Base-by-base conservation (phyloP, 805 yeast genomes). In the Wickerhamiella galacta region DNA sequence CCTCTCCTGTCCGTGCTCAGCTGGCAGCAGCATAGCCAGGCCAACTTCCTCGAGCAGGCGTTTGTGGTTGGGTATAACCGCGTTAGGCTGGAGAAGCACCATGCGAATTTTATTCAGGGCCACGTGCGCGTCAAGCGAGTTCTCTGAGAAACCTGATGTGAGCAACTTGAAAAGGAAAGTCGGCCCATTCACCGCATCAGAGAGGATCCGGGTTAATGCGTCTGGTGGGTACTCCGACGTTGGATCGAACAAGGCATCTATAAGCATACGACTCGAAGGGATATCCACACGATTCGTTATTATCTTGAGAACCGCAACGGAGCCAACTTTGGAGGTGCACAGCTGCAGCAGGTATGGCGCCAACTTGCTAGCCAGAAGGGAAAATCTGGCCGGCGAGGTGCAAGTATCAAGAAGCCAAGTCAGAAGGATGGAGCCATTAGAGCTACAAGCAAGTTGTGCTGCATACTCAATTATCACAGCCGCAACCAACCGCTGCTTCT, bases 361-460 rank as follows among this genome's bases (percentile, higher is more conserved):
- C 35, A 82, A 58, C 46, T 67, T 64, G 20, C 70, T 66, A 2
- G 82, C 72, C 30, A 90, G 58, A 14, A 80, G 59, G 18, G 60
- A 56, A 52, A 75, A 79, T 45, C 87, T 68, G 45, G 72, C 66
- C 25, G 75, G 73, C 3, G 32, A 25, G 9, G 20, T 16, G 24
- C 27, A 77, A 1, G 95, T 80, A 50, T 90, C 98, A 49, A 90
- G 65, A 46, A 79, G 77, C 98, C 98, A 90, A 2, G 95, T 82
- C 34, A 90, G 68, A 44, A 90, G 63, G 41, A 90, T 60, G 1
- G 93, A 76, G 16, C 96, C 95, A 52, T 90, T 90, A 40, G 74
- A 68, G 52, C 85, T 83, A 4, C 75, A 67, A 1, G 83, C 81
- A 44, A 90, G 63, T 42, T 74, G 79, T 41, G 76, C 78, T 17